Evolutionary conservation across 2,329 filamentous ascomycete genomes (phyloP).

Genomic region (Seiridium cupressi): DNA sequence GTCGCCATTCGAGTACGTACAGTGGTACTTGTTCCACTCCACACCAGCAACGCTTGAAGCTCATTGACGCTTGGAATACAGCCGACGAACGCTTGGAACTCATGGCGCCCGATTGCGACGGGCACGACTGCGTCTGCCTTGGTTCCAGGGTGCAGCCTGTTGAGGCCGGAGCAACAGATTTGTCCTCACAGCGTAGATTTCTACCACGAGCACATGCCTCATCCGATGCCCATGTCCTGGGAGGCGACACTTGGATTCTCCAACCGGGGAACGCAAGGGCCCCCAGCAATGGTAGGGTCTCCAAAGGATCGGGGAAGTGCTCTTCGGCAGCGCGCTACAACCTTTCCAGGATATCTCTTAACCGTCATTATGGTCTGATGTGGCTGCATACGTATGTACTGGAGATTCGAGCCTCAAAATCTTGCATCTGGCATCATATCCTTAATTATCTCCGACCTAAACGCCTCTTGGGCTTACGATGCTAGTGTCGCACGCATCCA

Average conservation of each 20-base stretch:
- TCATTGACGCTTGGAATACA: too few relatives aligned
- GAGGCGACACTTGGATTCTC: not conserved
- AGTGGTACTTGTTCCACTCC: too few relatives aligned
- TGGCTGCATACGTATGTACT: slow-evolving; percentile 2
- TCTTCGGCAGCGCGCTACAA: slow-evolving; percentile 3
- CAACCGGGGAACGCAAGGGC: not conserved
- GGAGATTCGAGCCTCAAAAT: not conserved
- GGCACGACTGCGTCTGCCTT: too few relatives aligned
- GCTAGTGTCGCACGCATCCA: not conserved
- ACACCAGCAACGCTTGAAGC: too few relatives aligned
- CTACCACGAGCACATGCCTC: not conserved
- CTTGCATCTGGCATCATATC: not conserved
- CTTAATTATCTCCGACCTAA: not conserved
- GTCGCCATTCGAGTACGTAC: too few relatives aligned
- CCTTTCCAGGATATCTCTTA: not conserved
- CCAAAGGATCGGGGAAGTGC: not conserved
- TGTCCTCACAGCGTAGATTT: not conserved
- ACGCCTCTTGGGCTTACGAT: not conserved
- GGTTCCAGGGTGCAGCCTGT: too few relatives aligned
- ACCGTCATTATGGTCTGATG: slow-evolving; percentile 12
- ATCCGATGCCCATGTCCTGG: not conserved
- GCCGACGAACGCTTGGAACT: too few relatives aligned
- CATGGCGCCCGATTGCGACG: too few relatives aligned
- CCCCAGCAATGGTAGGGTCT: slow-evolving; percentile 1
- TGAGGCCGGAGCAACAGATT: not conserved